Conservation (phyloP, 2,329 filamentous ascomycete species). For the Cercospora canescens region DNA sequence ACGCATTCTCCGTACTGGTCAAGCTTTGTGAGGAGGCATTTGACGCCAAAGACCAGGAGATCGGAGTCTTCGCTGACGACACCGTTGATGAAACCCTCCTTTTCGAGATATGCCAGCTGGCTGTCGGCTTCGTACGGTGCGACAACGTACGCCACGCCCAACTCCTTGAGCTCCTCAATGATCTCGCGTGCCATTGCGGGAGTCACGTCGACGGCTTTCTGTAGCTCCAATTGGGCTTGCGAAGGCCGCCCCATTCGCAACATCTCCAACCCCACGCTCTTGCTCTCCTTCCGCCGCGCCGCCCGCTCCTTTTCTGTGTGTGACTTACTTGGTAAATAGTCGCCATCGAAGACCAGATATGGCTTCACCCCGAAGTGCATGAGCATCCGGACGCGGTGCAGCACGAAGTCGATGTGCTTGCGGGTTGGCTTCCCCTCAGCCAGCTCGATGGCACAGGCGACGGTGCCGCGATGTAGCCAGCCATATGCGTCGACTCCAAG, state of each 20-base stretch:
- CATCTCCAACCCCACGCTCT: constrained; percentile 72
- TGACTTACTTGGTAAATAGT: constrained; percentile 90
- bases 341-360: constrained; percentile 94
- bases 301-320: constrained; percentile 77
- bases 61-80: constrained; percentile 97
- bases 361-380: constrained; percentile 91
- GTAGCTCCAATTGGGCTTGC: constrained; percentile 81
- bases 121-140: constrained; percentile 97
- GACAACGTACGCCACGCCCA: constrained; percentile 81
- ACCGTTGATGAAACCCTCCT: constrained; percentile 76
- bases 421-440: constrained; percentile 84
- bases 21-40: constrained; percentile 86
- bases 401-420: constrained; percentile 85
- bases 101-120: constrained; percentile 93
- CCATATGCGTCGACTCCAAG: constrained; percentile 97
- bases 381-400: constrained; percentile 91
- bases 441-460: constrained; percentile 86
- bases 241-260: constrained; percentile 77
- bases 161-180: constrained; percentile 86
- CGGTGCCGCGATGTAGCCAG: constrained; percentile 93
- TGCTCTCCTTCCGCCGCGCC: constrained; percentile 75
- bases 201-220: constrained; percentile 94
- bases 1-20: constrained; percentile 92
- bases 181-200: constrained; percentile 90
- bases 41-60: constrained; percentile 90